Conservation (phyloP, 2,329 filamentous ascomycete genomes). For the Curvularia sp. region DNA sequence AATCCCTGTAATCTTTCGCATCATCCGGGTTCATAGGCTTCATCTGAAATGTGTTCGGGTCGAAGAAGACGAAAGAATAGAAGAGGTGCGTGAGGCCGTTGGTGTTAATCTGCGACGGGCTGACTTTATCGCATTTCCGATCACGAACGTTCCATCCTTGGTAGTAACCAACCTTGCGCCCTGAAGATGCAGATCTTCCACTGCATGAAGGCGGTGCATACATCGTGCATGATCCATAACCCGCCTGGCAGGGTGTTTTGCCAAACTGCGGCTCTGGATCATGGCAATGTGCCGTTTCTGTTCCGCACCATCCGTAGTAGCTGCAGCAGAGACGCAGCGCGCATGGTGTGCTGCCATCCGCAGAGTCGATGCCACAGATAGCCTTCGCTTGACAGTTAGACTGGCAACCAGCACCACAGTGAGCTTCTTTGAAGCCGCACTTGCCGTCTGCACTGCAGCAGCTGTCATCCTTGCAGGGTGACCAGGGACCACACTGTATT, state of each 20-base stretch:
- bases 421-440: slow-evolving; percentile 13
- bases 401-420: slow-evolving; percentile 17
- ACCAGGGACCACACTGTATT: slow-evolving; percentile 20
- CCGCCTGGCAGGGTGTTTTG: slow-evolving; percentile 43
- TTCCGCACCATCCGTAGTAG: slow-evolving; percentile 30
- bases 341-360: slow-evolving; percentile 16
- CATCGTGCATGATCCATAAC: slow-evolving; percentile 46
- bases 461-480: slow-evolving; percentile 12
- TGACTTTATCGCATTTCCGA: not conserved
- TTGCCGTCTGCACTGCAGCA: slow-evolving; percentile 13
- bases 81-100: slow-evolving; percentile 44
- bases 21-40: not conserved
- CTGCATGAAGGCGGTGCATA: slow-evolving; percentile 34
- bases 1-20: not conserved
- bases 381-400: slow-evolving; percentile 2
- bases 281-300: slow-evolving; percentile 27
- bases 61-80: slow-evolving; percentile 35
- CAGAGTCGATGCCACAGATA: slow-evolving; percentile 19
- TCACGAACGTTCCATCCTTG: slow-evolving; percentile 35
- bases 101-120: no score
- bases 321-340: slow-evolving; percentile 25
- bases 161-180: slow-evolving; percentile 51
- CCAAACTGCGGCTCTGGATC: slow-evolving; percentile 22
- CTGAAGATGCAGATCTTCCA: slow-evolving; percentile 29
- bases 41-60: slow-evolving; percentile 12